phyloP scores from a whole-genome alignment of 805 yeast genomes.

The Candida quercuum region DNA sequence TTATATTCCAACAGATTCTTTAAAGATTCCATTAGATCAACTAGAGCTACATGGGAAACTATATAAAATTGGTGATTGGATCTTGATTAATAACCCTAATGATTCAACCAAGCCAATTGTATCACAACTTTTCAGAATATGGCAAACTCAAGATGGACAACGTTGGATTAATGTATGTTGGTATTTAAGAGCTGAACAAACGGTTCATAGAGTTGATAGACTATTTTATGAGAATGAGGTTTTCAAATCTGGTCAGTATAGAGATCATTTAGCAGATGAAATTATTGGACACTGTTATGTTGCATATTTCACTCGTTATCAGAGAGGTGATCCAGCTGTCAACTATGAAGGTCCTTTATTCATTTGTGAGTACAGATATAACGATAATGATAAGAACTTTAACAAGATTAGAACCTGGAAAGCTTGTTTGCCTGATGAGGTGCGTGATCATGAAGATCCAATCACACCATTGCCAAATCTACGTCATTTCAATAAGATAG shows the following conservation, averaged over 20 bases:
- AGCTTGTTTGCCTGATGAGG: slow-evolving; percentile 96
- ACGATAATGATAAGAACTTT: slow-evolving; percentile 84
- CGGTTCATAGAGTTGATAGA: slow-evolving; percentile 88
- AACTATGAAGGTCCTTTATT: slow-evolving; percentile 80
- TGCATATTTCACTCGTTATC: slow-evolving; percentile 88
- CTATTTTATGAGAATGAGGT: slow-evolving; percentile 92
- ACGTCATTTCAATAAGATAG: slow-evolving; percentile 65
- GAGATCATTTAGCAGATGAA: slow-evolving; percentile 88
- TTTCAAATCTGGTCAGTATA: slow-evolving; percentile 92
- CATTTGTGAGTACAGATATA: slow-evolving; percentile 92
- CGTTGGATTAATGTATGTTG: slow-evolving; percentile 93
- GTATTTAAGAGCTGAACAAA: slow-evolving; percentile 97
- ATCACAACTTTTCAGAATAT: slow-evolving; percentile 88
- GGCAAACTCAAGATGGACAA: slow-evolving; percentile 81
- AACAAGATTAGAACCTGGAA: slow-evolving; percentile 97
- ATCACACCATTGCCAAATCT: slow-evolving; percentile 66
- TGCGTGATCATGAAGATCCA: slow-evolving; percentile 78
- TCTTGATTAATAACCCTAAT: slow-evolving; percentile 78
- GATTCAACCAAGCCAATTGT: slow-evolving; percentile 87
- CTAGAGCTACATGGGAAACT: slow-evolving; percentile 64
- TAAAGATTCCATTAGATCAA: slow-evolving; percentile 77
- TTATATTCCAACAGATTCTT: slow-evolving; percentile 46
- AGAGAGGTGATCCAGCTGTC: slow-evolving; percentile 87
- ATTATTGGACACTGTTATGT: slow-evolving; percentile 93
- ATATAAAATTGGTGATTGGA: slow-evolving; percentile 94